Evolutionary conservation across 768 basidiomycete species (phyloP).

Genomic region (Lentinula sp.): DNA sequence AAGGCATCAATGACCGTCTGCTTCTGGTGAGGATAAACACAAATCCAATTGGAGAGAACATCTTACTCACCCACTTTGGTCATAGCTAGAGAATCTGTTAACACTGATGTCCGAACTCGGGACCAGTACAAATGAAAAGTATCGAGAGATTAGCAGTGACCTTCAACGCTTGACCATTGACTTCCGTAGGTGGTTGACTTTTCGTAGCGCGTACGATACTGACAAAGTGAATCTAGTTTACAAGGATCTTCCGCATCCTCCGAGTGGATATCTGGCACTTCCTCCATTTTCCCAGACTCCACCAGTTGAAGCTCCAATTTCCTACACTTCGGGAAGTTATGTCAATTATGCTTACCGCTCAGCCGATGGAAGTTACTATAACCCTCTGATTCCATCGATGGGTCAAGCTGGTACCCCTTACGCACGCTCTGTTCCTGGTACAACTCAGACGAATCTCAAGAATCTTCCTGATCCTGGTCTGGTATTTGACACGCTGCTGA

Average conservation of each 20-base stretch:
- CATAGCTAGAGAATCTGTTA: conserved; percentile 61
- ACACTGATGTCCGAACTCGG: conserved; percentile 51
- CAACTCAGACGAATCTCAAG: conserved; percentile 23
- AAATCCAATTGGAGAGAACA: not conserved
- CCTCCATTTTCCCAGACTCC: conserved; percentile 14
- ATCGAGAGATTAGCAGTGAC: conserved; percentile 21
- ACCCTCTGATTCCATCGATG: conserved; percentile 43
- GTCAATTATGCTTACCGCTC: conserved; percentile 49
- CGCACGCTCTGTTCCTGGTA: conserved; percentile 54
- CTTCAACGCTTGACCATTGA: conserved; percentile 48
- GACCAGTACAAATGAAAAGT: conserved; percentile 2
- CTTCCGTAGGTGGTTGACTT: conserved; percentile 41
- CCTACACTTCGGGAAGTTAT: conserved; percentile 3
- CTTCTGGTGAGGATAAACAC: conserved; percentile 40
- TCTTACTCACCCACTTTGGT: conserved; percentile 1
- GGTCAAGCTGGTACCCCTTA: conserved; percentile 63
- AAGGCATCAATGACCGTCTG: conserved; percentile 52
- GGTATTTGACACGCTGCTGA: conserved; percentile 67
- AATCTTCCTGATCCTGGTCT: conserved; percentile 59
- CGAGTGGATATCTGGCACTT: conserved; percentile 40
- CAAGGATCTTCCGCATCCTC: conserved; percentile 77
- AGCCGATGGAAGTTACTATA: conserved; percentile 59
- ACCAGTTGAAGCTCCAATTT: conserved; percentile 3
- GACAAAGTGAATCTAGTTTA: conserved; percentile 43
- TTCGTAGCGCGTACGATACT: conserved; percentile 5